Evolutionary conservation across 176 grass and related monocot species (phyloP).

Genomic region (Carex myosuroides): DNA sequence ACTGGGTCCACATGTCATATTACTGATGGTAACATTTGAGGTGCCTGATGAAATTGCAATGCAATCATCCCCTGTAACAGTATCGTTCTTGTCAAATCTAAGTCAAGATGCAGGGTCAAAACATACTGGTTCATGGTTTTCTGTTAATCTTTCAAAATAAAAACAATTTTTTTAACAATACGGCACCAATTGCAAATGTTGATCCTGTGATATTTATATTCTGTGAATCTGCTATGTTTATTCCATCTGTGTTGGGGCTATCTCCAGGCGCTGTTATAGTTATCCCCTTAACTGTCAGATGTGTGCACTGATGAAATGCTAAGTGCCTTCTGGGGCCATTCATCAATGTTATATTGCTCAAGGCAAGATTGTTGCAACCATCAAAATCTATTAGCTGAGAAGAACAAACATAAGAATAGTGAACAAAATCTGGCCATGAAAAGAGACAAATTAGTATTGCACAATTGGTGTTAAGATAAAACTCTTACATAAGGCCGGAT

Average conservation of each 20-base stretch:
- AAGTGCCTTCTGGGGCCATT: conserved; percentile 76
- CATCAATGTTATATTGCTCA: conserved; percentile 51
- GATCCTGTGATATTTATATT: conserved; percentile 42
- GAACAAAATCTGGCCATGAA: neutral
- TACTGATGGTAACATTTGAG: conserved; percentile 41
- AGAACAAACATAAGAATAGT: neutral
- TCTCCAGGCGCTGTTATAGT: conserved; percentile 57
- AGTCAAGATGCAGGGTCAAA: neutral
- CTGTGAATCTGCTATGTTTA: conserved; percentile 53
- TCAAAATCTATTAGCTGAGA: conserved; percentile 69
- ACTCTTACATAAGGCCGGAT: conserved; percentile 55
- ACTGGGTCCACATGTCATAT: conserved; percentile 72
- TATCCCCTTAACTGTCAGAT: conserved; percentile 50
- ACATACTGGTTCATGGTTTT: neutral
- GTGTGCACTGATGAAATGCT: conserved; percentile 46
- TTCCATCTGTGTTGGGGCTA: conserved; percentile 93
- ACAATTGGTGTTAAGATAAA: neutral
- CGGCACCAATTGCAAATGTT: conserved; percentile 49
- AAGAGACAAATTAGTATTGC: neutral
- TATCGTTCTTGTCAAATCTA: neutral
- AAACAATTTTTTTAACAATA: neutral
- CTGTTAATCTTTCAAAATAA: neutral
- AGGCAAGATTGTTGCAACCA: conserved; percentile 35
- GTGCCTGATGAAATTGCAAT: conserved; percentile 70
- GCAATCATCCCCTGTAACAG: conserved; percentile 70